A percentile compares a stretch with the other conserved stretches of the same genome.
Conservation (phyloP, 345 rosid genomes). For the Trapa incisa region DNA sequence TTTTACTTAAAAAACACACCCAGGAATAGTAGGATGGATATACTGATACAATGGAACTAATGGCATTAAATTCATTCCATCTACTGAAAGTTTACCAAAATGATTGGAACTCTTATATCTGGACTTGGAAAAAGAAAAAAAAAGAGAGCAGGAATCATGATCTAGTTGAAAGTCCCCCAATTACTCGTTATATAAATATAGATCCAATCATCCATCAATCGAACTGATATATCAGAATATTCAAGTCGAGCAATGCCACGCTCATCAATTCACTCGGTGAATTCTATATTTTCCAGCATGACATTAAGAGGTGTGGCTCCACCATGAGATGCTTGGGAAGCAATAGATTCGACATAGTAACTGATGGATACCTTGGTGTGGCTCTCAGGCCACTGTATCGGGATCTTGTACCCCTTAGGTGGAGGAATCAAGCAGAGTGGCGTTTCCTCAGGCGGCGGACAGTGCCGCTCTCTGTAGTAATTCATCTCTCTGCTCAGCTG, state of each 20-base stretch:
- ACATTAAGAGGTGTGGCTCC: neutral
- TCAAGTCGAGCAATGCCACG: neutral
- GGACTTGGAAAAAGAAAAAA: neutral
- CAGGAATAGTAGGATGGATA: neutral
- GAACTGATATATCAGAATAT: neutral
- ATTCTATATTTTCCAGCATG: neutral
- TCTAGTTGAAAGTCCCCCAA: neutral
- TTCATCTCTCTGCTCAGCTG: slow-evolving; percentile 43
- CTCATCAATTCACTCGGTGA: neutral
- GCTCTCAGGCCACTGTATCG: slow-evolving; percentile 40
- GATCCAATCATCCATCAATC: neutral
- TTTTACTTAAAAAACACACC: neutral
- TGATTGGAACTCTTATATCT: neutral
- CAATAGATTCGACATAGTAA: neutral
- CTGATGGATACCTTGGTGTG: slow-evolving; percentile 25
- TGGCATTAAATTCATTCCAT: neutral
- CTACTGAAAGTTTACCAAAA: neutral
- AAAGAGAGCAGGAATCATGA: neutral
- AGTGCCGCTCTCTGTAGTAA: slow-evolving; percentile 34
- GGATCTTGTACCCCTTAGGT: slow-evolving; percentile 29
- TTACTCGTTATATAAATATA: neutral
- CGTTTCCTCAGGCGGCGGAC: slow-evolving; percentile 28
- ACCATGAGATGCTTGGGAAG: neutral
- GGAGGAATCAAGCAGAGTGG: slow-evolving; percentile 38
- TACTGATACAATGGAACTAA: neutral